A percentile compares a stretch with the other conserved stretches of the same genome.
Evolutionary conservation across 495 filamentous ascomycete species (phyloP).

Genomic region (Penicillium fimorum): DNA sequence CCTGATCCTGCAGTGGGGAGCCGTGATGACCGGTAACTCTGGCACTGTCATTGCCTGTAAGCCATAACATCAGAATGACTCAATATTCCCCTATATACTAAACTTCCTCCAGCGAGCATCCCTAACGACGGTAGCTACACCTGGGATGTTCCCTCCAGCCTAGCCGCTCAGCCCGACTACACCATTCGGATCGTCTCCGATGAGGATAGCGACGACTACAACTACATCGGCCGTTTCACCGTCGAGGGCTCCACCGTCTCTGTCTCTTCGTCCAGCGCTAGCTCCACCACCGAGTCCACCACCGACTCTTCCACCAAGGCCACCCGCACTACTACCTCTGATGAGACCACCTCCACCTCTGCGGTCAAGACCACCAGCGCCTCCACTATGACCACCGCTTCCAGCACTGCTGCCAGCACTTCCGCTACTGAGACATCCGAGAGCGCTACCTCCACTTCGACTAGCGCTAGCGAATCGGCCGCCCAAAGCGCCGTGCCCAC

Average conservation of each 20-base stretch:
- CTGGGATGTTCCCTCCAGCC: constrained; percentile 49
- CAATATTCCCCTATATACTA: constrained; percentile 11
- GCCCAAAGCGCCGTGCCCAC: constrained; percentile 23
- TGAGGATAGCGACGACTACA: constrained; percentile 40
- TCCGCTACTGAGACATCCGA: constrained; percentile 29
- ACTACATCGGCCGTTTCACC: constrained; percentile 60
- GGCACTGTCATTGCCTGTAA: constrained; percentile 54
- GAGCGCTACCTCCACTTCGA: constrained; percentile 24
- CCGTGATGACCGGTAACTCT: constrained; percentile 39
- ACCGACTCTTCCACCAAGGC: constrained; percentile 41
- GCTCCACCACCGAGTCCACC: constrained; percentile 28
- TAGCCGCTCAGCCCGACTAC: constrained; percentile 51
- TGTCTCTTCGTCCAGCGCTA: constrained; percentile 26
- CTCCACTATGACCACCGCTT: constrained; percentile 17
- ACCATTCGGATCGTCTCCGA: constrained; percentile 58
- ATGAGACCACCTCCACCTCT: constrained; percentile 42
- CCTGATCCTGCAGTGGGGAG: constrained; percentile 53
- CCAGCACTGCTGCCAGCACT: constrained; percentile 40
- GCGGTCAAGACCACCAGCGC: constrained; percentile 36
- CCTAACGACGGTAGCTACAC: constrained; percentile 57
- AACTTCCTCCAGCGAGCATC: constrained; percentile 45
- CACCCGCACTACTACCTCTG: constrained; percentile 54
- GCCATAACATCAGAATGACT: constrained; percentile 21
- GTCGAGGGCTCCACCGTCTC: constrained; percentile 50
- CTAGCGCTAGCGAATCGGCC: constrained; percentile 12